Evolutionary conservation across 2,329 filamentous ascomycete genomes (phyloP), one percentile per base, ranked within the genome.

Genomic region (Exophiala mesophila): DNA sequence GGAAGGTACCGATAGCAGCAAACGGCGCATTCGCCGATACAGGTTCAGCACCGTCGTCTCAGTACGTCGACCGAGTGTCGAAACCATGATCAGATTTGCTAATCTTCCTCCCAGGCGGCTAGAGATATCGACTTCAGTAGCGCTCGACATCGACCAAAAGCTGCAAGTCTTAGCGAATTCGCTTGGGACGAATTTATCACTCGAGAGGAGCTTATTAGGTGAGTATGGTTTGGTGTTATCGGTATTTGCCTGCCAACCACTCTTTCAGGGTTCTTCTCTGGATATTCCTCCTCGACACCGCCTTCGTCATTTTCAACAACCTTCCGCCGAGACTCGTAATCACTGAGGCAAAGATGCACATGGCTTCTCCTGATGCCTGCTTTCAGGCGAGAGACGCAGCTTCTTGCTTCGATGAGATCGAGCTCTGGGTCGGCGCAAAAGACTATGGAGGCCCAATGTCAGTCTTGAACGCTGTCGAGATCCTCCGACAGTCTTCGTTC

Each of bases 321-420:
- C 44, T 63, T 1, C 64, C 65, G 1, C 64, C 63, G 12, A 55
- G 64, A 10, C 62, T 67, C 58, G 59, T 64, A 1, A 60, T 65
- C 32, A 62, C 61, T 37, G 65, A 67, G 44, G 62, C 66, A 60
- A 62, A 56, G 23, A 63, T 65, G 51, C 55, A 61, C 33, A 52
- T 63, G 51, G 60, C 60, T 8, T 53, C 50, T 9, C 57, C 63
- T 0, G 65, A 66, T 46, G 45, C 56, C 3, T 66, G 63, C 44
- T 67, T 67, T 41, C 63, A 67, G 44, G 64, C 64, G 3, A 9
- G 36, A 1, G 58, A 59, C 0, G 55, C 59, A 3, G 56, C 60
- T n/a, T 44, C 59, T 18, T 67, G 63, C 12, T 38, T 42, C 29
- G 5, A 6, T 6, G 29, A n/a, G n/a, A 13, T 5, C 5, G 29